Conservation (phyloP, 768 basidiomycete genomes). For the Calocera cornea region DNA sequence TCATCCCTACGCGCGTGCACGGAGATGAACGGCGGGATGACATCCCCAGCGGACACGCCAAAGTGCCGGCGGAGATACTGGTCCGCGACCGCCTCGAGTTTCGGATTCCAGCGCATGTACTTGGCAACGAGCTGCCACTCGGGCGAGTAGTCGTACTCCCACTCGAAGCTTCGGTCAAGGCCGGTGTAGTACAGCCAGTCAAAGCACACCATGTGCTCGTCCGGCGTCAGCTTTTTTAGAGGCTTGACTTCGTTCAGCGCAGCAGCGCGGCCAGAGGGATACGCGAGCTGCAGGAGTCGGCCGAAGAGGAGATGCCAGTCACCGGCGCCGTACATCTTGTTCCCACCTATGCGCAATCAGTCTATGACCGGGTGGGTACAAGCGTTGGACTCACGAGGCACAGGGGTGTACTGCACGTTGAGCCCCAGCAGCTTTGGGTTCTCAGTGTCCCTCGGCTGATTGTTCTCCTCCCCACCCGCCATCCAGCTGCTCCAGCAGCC, state of each 20-base stretch:
- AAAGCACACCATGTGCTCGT: slow-evolving; percentile 31
- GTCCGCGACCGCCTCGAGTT: slow-evolving; percentile 30
- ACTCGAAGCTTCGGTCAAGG: slow-evolving; percentile 17
- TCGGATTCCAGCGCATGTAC: slow-evolving; percentile 37
- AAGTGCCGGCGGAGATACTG: slow-evolving; percentile 2
- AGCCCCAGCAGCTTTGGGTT: slow-evolving; percentile 1
- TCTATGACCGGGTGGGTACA: not conserved
- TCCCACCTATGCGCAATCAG: slow-evolving; percentile 5
- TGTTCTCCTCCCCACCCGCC: slow-evolving; percentile 1
- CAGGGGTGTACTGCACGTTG: not conserved
- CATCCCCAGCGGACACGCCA: not conserved
- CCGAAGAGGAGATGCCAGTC: slow-evolving; percentile 25
- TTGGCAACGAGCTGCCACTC: slow-evolving; percentile 45
- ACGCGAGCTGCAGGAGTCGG: slow-evolving; percentile 25
- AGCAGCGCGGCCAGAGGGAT: slow-evolving; percentile 18
- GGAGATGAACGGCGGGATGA: slow-evolving; percentile 31
- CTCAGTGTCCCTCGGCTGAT: not conserved
- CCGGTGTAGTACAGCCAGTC: slow-evolving; percentile 32
- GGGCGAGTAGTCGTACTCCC: slow-evolving; percentile 38
- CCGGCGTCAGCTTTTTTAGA: slow-evolving; percentile 20
- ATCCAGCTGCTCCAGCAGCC: slow-evolving; percentile 34
- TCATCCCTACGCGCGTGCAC: slow-evolving; percentile 47
- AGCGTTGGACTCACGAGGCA: not conserved
- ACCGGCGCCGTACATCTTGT: slow-evolving; percentile 22
- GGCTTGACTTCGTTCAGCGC: slow-evolving; percentile 1